These are phyloP conservation scores for Magnusiomyces paraingens DNA, from an alignment of 1,139 yeast species.

Conservation along the genomic window DNA sequence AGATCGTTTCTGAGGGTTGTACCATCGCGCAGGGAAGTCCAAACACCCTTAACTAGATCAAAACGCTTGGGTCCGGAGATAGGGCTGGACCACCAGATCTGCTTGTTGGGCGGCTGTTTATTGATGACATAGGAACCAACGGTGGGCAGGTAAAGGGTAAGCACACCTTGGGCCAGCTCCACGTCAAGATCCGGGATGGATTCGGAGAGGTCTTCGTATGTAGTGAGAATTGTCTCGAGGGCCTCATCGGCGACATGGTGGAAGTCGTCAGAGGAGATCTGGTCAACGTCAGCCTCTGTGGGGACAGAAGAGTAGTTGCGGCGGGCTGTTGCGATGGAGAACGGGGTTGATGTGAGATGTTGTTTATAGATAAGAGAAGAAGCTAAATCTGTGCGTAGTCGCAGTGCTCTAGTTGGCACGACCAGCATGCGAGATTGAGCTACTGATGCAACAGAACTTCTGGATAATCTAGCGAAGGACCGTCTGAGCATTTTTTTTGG, in stretches of 20 bases:
- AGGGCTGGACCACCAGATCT: slow-evolving; percentile 89
- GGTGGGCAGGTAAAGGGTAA: slow-evolving; percentile 60
- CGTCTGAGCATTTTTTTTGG: too few relatives aligned
- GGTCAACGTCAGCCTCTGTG: slow-evolving; percentile 5
- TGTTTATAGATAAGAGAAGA: too few relatives aligned
- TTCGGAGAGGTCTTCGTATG: slow-evolving; percentile 59
- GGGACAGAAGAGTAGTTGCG: slow-evolving; percentile 1
- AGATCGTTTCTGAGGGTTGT: slow-evolving; percentile 34
- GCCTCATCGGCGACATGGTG: slow-evolving; percentile 54
- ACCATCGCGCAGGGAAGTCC: slow-evolving; percentile 38
- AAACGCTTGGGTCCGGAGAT: slow-evolving; percentile 81
- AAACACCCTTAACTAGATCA: slow-evolving; percentile 34
- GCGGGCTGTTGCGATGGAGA: too few relatives aligned
- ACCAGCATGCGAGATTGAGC: too few relatives aligned
- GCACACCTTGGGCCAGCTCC: slow-evolving; percentile 79
- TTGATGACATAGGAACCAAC: slow-evolving; percentile 81
- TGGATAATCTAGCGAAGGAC: too few relatives aligned
- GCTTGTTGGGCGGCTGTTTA: slow-evolving; percentile 91
- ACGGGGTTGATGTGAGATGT: too few relatives aligned
- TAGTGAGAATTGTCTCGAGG: slow-evolving; percentile 56
- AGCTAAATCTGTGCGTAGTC: too few relatives aligned
- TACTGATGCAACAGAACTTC: too few relatives aligned
- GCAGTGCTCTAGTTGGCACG: too few relatives aligned
- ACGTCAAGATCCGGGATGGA: slow-evolving; percentile 56
- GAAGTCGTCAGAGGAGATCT: slow-evolving; percentile 41